Evolutionary conservation across 1,284 basidiomycete genomes (phyloP), one percentile per base, ranked within the genome.

Genomic region (Anthracocystis walkeri): DNA sequence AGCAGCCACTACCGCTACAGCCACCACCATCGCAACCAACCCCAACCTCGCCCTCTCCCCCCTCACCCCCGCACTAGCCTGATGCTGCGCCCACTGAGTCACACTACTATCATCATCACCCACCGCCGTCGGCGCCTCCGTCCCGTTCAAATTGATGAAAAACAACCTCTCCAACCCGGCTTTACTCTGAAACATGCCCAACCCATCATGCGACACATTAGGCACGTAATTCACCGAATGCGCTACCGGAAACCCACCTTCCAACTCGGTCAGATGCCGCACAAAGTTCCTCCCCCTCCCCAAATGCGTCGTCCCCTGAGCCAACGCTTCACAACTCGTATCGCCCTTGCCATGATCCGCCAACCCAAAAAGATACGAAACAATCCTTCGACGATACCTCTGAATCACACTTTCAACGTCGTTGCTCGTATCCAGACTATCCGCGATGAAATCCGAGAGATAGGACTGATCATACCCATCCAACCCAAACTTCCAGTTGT

Each of bases 401-500:
- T 52, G 41, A 1, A 78, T 48, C 25, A 80, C 63, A 46, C 76
- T 77, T 42, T 61, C 61, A 16, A 80, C 63, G 20, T 79, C 70
- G 29, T 69, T 77, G 12, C 49, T 42, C 1, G 60, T 46, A 44
- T 78, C 68, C 18, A 80, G 57, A n/a, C 64, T 68, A 33, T 67
- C 61, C 7, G 56, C 46, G 14, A 80, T 71, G 33, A 80, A 78
- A 20, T 78, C 60, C 20, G 61, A 65, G 0, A 77, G 60, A 42
- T 79, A 79, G 12, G 74, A 61, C 49, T 75, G 73, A 8, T 53
- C 45, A 46, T 73, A 80, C 3, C 33, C 58, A 14, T 55, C 49
- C 20, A 79, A 31, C 21, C 77, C 77, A 20, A 59, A 80, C 50
- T 79, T 80, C 77, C 77, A 79, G 27, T 58, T 58, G 64, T 80